Evolutionary conservation across 345 rosid genomes (phyloP), one percentile per base, ranked within the genome.

Genomic region (Anacardium occidentale): DNA sequence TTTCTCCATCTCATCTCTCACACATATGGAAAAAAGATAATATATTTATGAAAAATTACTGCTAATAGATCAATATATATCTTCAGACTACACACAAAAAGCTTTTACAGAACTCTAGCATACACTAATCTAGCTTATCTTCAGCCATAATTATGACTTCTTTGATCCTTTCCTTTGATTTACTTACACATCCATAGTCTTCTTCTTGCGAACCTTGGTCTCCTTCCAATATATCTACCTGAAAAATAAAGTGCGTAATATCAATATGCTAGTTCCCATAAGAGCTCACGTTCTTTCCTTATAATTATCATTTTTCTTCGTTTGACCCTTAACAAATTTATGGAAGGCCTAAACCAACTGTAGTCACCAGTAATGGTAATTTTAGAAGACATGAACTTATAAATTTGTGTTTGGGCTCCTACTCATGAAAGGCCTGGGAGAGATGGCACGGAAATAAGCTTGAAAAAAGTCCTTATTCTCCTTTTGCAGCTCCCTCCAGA

Each of bases 401-500:
- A 34, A 7, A 6, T 37, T 37, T 37, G 42, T 37, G 9, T 37
- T 37, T 7, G 42, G 8, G 42, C 9, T 37, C 42, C 7, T 37
- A 86, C 87, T 71, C 67, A 73, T 52, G 68, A 60, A 79, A 32
- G 78, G 85, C 77, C 82, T 82, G 25, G 68, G 75, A 62, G 85
- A 64, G 17, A 77, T 17, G 60, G 83, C 78, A 64, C 47, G 81
- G 6, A 76, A 81, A 80, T 87, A 87, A 12, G 84, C 85, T 69
- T 69, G 77, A 75, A 92, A 92, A 79, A 92, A 90, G 66, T 81
- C 91, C 77, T 67, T 81, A 53, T 90, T 92, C 86, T 89, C 94
- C 66, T 82, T 84, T 51, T 85, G 86, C 29, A 92, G 88, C 77
- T 85, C 93, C 76, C 85, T 89, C 96, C 92, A 90, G 67, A 90